A percentile compares a stretch with the other conserved stretches of the same genome.
These are phyloP conservation scores for Dorcoceras hygrometricum DNA, from an alignment of 257 asterid species.

Conservation along the genomic window DNA sequence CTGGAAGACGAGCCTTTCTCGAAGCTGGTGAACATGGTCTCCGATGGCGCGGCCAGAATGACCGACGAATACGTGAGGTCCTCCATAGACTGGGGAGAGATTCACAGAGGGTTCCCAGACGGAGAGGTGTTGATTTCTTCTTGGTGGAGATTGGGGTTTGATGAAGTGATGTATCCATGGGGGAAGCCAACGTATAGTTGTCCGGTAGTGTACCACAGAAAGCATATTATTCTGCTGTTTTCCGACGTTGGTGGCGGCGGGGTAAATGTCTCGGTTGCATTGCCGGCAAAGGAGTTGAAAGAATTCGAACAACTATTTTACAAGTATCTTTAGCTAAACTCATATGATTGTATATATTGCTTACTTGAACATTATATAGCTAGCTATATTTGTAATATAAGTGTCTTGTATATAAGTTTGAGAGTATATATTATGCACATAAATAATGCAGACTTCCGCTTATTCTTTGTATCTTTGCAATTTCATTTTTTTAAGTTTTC, in stretches of 20 bases:
- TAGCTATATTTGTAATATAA: too few relatives aligned
- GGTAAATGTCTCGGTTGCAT: slow-evolving; percentile 39
- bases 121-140: slow-evolving; percentile 46
- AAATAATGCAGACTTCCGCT: too few relatives aligned
- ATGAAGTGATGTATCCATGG: slow-evolving; percentile 45
- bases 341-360: too few relatives aligned
- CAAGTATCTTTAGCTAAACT: slow-evolving; percentile 14
- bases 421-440: too few relatives aligned
- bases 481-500: too few relatives aligned
- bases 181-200: slow-evolving; percentile 46
- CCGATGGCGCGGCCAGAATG: slow-evolving; percentile 31
- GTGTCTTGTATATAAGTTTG: background rate
- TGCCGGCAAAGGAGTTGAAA: slow-evolving; percentile 44
- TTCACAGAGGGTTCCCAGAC: slow-evolving; percentile 42
- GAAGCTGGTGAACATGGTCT: slow-evolving; percentile 34
- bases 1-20: slow-evolving; percentile 35
- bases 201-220: slow-evolving; percentile 43
- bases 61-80: slow-evolving; percentile 46
- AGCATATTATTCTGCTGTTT: slow-evolving; percentile 38
- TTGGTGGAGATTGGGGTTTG: slow-evolving; percentile 50
- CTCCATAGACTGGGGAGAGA: slow-evolving; percentile 49
- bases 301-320: slow-evolving; percentile 32
- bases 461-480: too few relatives aligned
- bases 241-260: slow-evolving; percentile 32
- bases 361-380: too few relatives aligned